Conservation (phyloP, 805 yeast genomes). For the Pichia occidentalis region DNA sequence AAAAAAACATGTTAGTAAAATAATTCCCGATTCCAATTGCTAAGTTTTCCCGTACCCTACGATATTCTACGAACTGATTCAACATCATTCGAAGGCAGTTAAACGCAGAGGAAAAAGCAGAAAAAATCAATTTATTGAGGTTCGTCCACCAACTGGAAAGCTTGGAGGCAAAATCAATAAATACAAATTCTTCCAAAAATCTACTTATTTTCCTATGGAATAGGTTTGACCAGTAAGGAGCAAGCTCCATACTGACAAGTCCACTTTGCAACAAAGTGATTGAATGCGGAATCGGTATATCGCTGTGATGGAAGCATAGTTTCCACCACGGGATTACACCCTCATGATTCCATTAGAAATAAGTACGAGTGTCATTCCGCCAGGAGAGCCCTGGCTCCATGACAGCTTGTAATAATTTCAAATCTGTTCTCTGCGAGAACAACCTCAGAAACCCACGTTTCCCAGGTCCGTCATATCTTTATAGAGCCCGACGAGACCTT, state of each 20-base stretch:
- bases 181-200: slow-evolving; percentile 11
- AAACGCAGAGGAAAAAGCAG: slow-evolving; percentile 31
- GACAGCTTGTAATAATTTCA: slow-evolving; percentile 30
- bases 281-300: slow-evolving; percentile 19
- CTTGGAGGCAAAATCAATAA: slow-evolving; percentile 6
- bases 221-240: slow-evolving; percentile 17
- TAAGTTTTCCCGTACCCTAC: slow-evolving; percentile 14
- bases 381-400: background rate
- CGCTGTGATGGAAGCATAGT: slow-evolving; percentile 9
- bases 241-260: slow-evolving; percentile 1
- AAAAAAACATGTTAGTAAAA: slow-evolving; percentile 15
- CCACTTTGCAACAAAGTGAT: slow-evolving; percentile 13
- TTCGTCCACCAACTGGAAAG: too few species aligned
- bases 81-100: slow-evolving; percentile 26
- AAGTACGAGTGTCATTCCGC: slow-evolving; percentile 27
- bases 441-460: too few species aligned
- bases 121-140: slow-evolving; percentile 11
- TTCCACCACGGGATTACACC: slow-evolving; percentile 21
- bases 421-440: slow-evolving; percentile 19
- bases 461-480: slow-evolving; percentile 9
- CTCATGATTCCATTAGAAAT: slow-evolving; percentile 25
- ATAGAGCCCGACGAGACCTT: slow-evolving; percentile 12
- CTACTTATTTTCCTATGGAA: slow-evolving; percentile 31
- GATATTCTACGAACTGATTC: slow-evolving; percentile 26
- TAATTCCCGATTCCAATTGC: too few species aligned